Percentiles rank a stretch among this genome's conserved stretches.
phyloP scores from a whole-genome alignment of 139 green algal species.

The Coelastrella sp. region DNA sequence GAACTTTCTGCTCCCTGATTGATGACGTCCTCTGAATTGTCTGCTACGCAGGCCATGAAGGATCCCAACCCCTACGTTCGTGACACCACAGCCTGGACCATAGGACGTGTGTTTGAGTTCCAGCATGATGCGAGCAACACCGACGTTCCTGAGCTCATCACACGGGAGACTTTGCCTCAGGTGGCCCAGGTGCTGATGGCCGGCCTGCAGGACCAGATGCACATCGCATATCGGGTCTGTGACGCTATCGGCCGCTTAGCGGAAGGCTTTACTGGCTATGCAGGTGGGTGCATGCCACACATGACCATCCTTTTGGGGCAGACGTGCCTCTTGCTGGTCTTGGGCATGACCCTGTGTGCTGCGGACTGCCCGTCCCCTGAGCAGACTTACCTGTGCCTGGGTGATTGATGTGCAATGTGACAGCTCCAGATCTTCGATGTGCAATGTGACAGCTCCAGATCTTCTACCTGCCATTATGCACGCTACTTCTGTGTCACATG shows the following conservation, averaged over 20 bases:
- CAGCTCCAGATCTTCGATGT: background rate
- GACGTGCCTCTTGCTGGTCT: background rate
- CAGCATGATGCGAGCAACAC: constrained; percentile 74
- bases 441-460: background rate
- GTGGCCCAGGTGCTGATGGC: constrained; percentile 66
- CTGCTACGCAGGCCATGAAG: constrained; percentile 58
- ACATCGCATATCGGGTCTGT: constrained; percentile 89
- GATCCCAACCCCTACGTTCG: constrained; percentile 87
- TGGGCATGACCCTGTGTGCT: background rate
- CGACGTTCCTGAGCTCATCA: constrained; percentile 70
- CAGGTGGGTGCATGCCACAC: background rate
- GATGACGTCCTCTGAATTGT: too few species aligned
- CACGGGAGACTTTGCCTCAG: constrained; percentile 64
- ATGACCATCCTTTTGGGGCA: background rate
- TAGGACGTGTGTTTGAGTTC: constrained; percentile 96
- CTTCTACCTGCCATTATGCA: too few species aligned
- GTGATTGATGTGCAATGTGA: background rate
- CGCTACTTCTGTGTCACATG: background rate
- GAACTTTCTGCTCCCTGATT: too few species aligned
- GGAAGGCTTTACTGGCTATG: constrained; percentile 63
- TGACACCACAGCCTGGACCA: constrained; percentile 97
- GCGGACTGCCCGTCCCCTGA: background rate
- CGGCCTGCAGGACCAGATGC: constrained; percentile 79
- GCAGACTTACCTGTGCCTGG: background rate
- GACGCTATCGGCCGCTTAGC: constrained; percentile 90